Evolutionary conservation across 2,329 filamentous ascomycete genomes (phyloP).

Genomic region (Pezicula carpinea): DNA sequence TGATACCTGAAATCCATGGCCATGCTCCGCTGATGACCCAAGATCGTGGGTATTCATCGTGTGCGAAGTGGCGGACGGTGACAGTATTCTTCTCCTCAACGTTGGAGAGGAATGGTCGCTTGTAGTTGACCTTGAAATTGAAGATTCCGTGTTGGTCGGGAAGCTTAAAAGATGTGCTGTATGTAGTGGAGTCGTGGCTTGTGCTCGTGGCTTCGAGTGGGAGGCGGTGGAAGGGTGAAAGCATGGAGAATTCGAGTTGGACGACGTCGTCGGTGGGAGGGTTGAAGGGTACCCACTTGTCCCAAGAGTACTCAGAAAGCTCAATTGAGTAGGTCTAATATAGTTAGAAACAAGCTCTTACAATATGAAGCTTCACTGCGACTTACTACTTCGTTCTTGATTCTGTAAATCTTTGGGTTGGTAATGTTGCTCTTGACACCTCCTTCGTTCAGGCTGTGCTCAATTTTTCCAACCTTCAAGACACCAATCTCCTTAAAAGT

Average conservation of each 20-base stretch:
- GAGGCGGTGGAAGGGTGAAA: slow-evolving; percentile 93
- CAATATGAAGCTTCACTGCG: neutral
- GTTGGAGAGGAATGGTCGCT: slow-evolving; percentile 83
- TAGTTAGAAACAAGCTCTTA: neutral
- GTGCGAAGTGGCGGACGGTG: slow-evolving; percentile 91
- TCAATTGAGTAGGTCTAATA: slow-evolving; percentile 52
- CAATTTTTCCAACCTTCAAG: slow-evolving; percentile 74
- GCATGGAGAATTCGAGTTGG: slow-evolving; percentile 98
- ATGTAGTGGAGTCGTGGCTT: slow-evolving; percentile 67
- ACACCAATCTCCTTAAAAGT: slow-evolving; percentile 93
- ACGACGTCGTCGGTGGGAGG: slow-evolving; percentile 66
- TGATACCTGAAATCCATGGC: slow-evolving; percentile 91
- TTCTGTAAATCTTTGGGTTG: slow-evolving; percentile 86
- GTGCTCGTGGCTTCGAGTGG: slow-evolving; percentile 55
- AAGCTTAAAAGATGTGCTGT: slow-evolving; percentile 69
- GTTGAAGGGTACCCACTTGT: slow-evolving; percentile 70
- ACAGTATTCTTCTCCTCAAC: slow-evolving; percentile 94
- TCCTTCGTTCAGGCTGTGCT: slow-evolving; percentile 66
- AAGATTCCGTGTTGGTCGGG: slow-evolving; percentile 99
- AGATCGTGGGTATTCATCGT: slow-evolving; percentile 92
- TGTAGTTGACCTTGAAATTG: slow-evolving; percentile 97
- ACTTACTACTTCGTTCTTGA: slow-evolving; percentile 96
- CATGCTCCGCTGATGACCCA: slow-evolving; percentile 86
- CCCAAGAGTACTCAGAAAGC: slow-evolving; percentile 76
- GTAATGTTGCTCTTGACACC: slow-evolving; percentile 45